Evolutionary conservation across 768 basidiomycete genomes (phyloP), one percentile per base, ranked within the genome.

Genomic region (Mycena galericulata): DNA sequence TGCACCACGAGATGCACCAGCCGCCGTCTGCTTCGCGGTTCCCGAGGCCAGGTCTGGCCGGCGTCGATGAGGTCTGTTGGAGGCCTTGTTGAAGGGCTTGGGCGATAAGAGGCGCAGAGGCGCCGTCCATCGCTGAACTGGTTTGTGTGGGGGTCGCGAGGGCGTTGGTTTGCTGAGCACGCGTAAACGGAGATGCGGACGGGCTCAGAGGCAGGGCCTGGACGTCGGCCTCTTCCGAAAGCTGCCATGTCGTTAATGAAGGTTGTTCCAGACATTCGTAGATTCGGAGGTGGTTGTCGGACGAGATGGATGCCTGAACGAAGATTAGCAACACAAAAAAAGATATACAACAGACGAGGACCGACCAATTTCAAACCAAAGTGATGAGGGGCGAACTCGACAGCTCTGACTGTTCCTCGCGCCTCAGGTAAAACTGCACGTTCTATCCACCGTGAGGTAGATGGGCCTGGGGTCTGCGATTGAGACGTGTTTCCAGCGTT

Each of bases 1-100:
- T 95, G 79, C 97, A 98, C 96, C 97, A 99, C 10, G 92, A 92
- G 46, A 99, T 79, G 63, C 91, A 92, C 96, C 96, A 98, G 1
- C 94, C 97, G 4, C 95, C 95, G 61, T 95, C 91, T 3, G 95
- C 95, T 78, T 97, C 93, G 45, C 92, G 84, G 71, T 88, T 90
- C 0, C 89, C 91, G 26, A 82, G 67, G 1, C 87, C 86, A 18
- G 83, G 80, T 62, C 84, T 70, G 45, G 73, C 29, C 67, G 72
- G 55, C 72, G 74, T 54, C 68, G 78, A 73, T 24, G 64, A 53
- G 40, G 71, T 74, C 64, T 83, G 82, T 66, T 82, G 82, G 27
- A 82, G 71, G 45, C 80, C 79, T 74, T 89, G 90, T 62, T 89
- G 89, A 15, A 90, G 78, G 3, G 90, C 90, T 71, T 90, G 89